Base-by-base conservation (phyloP, 306 rosid species). In the Argentina anserina region DNA sequence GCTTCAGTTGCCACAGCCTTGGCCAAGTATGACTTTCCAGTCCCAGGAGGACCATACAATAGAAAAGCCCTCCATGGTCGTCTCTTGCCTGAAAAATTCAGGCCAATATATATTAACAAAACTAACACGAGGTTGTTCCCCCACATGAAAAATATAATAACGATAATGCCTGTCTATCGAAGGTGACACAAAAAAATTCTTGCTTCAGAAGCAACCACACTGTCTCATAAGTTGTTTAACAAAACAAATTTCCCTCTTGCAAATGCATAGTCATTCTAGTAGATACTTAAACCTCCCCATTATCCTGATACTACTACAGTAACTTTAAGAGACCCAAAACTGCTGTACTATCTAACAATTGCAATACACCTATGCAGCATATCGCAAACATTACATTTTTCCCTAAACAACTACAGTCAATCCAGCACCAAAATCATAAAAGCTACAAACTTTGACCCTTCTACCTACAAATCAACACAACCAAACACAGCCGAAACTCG, bases 1-100 rank as follows among this genome's bases (percentile, higher is more conserved):
- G 99, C 97, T 85, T 95, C 99, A 4, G 97, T 95, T 41, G 99
- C 99, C 83, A 95, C 99, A 36, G 99, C 99, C 86, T 95, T 95
- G 67, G 99, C 99, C 87, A 95, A 82, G 83, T 95, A 95, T 29
- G 99, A 95, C 86, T 95, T 95, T 58, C 99, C 99, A 8, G 99
- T 95, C 79, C 99, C 99, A 59, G 99, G 99, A 23, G 97, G 99
- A 46, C 99, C 99, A 46, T 90, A 95, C 76, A 95, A 82, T 49
- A 95, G 79, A 81, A 95, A 95, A 3, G 99, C 99, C 73, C 99
- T 86, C 99, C 99, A 95, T 4, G 99, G 99, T 63, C 87, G 95
- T 84, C 99, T 86, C 87, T 95, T 95, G 59, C 99, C 99, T 95
- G 71, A 66, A 75, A 55, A 63, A 47, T 65, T 34, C 45, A 76